Evolutionary conservation across 2,329 filamentous ascomycete genomes (phyloP).

Genomic region (Albophoma yamanashiensis): DNA sequence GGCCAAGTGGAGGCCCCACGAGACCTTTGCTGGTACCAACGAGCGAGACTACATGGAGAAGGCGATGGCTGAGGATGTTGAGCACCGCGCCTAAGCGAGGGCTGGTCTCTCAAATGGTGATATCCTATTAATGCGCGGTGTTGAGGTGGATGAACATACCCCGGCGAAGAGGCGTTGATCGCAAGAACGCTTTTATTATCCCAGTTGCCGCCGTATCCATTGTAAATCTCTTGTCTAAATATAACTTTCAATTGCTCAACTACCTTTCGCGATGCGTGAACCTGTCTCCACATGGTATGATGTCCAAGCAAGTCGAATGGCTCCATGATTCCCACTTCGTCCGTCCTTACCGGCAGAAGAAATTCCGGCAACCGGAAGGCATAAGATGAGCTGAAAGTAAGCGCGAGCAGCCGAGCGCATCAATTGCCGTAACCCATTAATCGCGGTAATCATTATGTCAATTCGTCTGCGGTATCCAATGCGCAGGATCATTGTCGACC

Average conservation of each 20-base stretch:
- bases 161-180: not conserved
- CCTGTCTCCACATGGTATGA: no score
- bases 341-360: no score
- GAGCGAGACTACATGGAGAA: slow-evolving; percentile 21
- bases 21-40: slow-evolving; percentile 52
- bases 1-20: slow-evolving; percentile 61
- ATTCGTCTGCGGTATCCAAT: no score
- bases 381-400: no score
- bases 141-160: not conserved
- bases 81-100: slow-evolving; percentile 18
- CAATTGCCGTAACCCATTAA: no score
- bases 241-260: not conserved
- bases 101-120: not conserved
- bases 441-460: no score
- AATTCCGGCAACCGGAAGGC: no score
- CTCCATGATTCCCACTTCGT: no score
- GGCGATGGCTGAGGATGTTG: slow-evolving; percentile 12
- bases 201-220: not conserved
- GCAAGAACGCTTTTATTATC: not conserved
- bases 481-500: no score
- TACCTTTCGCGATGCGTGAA: no score
- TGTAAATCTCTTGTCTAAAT: not conserved
- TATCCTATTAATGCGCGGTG: not conserved
- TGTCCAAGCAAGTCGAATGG: no score
- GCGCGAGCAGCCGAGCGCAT: no score